A percentile compares a stretch with the other conserved stretches of the same genome.
Evolutionary conservation across 768 basidiomycete genomes (phyloP).

Genomic region (Lactarius sanguifluus): DNA sequence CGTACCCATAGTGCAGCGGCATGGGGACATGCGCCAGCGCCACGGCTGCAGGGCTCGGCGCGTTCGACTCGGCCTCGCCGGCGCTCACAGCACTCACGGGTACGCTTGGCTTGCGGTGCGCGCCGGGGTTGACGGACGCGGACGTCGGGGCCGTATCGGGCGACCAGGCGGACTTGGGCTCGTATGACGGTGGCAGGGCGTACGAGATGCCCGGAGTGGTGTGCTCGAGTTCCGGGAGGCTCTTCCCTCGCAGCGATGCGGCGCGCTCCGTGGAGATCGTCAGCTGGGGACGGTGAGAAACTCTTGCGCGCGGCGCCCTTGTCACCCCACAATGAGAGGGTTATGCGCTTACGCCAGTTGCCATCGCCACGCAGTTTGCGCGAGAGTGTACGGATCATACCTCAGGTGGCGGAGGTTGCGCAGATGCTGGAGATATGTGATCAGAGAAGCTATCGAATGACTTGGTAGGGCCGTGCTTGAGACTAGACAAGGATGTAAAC

Average conservation of each 20-base stretch:
- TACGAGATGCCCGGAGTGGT: constrained; percentile 31
- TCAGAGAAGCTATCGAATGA: constrained; percentile 50
- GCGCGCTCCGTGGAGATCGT: constrained; percentile 47
- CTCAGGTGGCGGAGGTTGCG: constrained; percentile 8
- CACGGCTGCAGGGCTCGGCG: constrained; percentile 34
- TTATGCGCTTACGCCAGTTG: constrained; percentile 26
- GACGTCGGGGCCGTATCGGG: constrained; percentile 31
- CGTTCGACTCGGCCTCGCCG: constrained; percentile 32
- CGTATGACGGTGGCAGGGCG: constrained; percentile 1
- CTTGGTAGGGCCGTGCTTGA: constrained; percentile 39
- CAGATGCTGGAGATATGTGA: constrained; percentile 32
- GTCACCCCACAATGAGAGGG: constrained; percentile 31
- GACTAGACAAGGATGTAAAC: constrained; percentile 29
- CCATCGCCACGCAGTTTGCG: constrained; percentile 31
- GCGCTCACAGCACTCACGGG: constrained; percentile 42
- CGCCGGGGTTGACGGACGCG: constrained; percentile 26
- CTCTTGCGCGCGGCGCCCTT: constrained; percentile 26
- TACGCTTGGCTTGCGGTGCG: constrained; percentile 39
- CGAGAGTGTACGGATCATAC: constrained; percentile 16
- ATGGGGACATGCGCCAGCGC: constrained; percentile 28
- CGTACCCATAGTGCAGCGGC: constrained; percentile 25
- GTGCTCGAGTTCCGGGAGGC: constrained; percentile 36
- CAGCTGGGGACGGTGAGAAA: constrained; percentile 34
- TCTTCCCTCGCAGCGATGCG: constrained; percentile 32
- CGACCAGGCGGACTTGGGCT: constrained; percentile 37